Percentiles rank a stretch among this genome's conserved stretches.
These are phyloP conservation scores for Aspergillus sp. DNA, from an alignment of 2,329 filamentous ascomycete species.

Conservation along the genomic window DNA sequence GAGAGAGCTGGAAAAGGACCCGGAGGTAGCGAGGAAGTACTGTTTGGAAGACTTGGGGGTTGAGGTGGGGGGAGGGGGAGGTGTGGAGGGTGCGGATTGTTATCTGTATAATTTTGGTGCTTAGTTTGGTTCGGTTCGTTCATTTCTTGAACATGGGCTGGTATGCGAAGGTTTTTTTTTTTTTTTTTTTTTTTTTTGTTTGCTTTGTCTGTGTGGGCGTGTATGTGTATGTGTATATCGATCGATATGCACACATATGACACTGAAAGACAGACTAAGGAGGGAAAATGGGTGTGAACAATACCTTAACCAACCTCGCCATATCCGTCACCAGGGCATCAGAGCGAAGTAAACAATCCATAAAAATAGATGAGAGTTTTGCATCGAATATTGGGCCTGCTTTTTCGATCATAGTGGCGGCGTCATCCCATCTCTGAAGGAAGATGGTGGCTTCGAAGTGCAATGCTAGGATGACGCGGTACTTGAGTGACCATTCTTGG, in stretches of 20 bases:
- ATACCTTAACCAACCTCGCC: constrained; percentile 44
- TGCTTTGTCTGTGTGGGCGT: too few relatives aligned
- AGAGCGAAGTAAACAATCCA: constrained; percentile 62
- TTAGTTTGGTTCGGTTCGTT: not conserved
- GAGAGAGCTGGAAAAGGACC: constrained; percentile 69
- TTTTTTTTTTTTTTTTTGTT: not conserved
- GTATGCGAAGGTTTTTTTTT: not conserved
- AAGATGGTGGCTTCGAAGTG: constrained; percentile 74
- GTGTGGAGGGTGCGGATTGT: constrained; percentile 66
- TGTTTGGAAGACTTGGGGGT: constrained; percentile 27
- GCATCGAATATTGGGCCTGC: constrained; percentile 24
- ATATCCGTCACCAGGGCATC: constrained; percentile 41
- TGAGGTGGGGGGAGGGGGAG: constrained; percentile 50
- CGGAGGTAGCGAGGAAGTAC: constrained; percentile 75
- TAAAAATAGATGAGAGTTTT: constrained; percentile 63
- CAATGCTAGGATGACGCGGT: constrained; percentile 68
- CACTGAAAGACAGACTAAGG: too few relatives aligned
- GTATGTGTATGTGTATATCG: too few relatives aligned
- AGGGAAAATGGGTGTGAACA: too few relatives aligned
- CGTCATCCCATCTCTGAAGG: constrained; percentile 66
- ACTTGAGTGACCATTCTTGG: constrained; percentile 59
- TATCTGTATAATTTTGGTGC: constrained; percentile 39
- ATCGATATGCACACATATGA: too few relatives aligned
- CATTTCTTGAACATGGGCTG: constrained; percentile 3
- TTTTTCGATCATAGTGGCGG: constrained; percentile 59